Base-by-base conservation (phyloP, 2,329 filamentous ascomycete species). In the Fusarium solani-melongenae region DNA sequence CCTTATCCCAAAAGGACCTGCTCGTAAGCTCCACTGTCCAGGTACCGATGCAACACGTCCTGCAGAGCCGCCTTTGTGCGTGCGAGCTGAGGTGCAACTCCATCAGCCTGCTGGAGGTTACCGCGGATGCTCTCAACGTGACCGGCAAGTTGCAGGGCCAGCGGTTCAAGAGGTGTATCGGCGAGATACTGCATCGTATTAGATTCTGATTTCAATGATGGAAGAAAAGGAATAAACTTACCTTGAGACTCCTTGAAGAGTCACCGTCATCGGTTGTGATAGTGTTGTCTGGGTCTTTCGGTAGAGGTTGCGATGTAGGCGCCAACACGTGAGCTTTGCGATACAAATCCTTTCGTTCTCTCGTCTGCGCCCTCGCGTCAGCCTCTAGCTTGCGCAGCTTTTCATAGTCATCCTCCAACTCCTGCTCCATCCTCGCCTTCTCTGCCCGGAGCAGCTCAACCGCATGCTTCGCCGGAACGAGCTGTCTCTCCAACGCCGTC, bases 381-480 rank as follows among this genome's bases (percentile, higher is more conserved):
- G 82, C 81, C 77, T 91, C 87, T 29, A 93, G 81, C 22, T 81
- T 81, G 55, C 83, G 81, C 68, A 92, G 81, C 24, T 79, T 75
- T 60, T 84, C 84, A 74, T 90, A 89, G 66, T 92, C 90, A 33
- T 79, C 80, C 71, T 90, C 88, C 53, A 93, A 82, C 71, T 87
- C 85, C 34, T 77, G 81, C 81, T 91, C 87, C 64, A 92, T 87
- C 73, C 85, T 85, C 68, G 85, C 86, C 73, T 88, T 87, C 80
- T 93, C 91, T 31, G 85, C 83, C 62, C 83, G 83, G 34, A 94
- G 84, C 53, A 94, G 81, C 71, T 88, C 86, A 27, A 92, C 88
- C 5, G 89, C 87, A 80, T 94, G 91, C 46, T 91, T 82, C 22
- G 88, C 83, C 2, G 91, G 90, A 17, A 89, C 91, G 6, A 94